Percentiles rank a stretch among this genome's conserved stretches.
Evolutionary conservation across 2,329 filamentous ascomycete genomes (phyloP).

Genomic region (Aspergillus japonicus): DNA sequence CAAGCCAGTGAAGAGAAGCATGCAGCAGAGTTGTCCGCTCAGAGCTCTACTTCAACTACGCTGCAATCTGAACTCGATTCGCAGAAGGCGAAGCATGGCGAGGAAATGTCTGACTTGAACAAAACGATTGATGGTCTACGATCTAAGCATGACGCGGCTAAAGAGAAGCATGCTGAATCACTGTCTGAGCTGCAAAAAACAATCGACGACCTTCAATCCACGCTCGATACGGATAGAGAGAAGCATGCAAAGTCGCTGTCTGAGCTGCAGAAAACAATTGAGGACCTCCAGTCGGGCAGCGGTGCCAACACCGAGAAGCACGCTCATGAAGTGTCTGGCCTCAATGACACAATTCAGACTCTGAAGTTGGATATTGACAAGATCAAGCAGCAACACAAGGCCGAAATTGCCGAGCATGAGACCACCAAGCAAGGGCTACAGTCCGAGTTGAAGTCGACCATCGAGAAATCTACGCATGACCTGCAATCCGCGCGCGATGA

Average conservation of each 20-base stretch:
- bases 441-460: constrained; percentile 48
- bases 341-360: constrained; percentile 56
- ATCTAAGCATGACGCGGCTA: constrained; percentile 47
- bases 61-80: background rate
- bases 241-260: constrained; percentile 58
- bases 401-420: constrained; percentile 60
- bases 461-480: constrained; percentile 52
- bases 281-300: constrained; percentile 52
- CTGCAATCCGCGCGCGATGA: constrained; percentile 57
- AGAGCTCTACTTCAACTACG: background rate
- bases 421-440: constrained; percentile 60
- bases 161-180: constrained; percentile 53
- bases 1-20: constrained; percentile 48
- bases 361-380: constrained; percentile 52
- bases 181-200: constrained; percentile 57
- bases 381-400: constrained; percentile 61
- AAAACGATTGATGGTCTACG: constrained; percentile 44
- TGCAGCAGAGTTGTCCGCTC: constrained; percentile 55
- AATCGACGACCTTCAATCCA: constrained; percentile 57
- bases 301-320: constrained; percentile 48
- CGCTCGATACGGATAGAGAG: constrained; percentile 32
- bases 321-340: constrained; percentile 59
- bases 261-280: constrained; percentile 59
- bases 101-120: too few species aligned
- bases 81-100: background rate